phyloP scores from a whole-genome alignment of 1,284 basidiomycete genomes.

The Melampsora americana region DNA sequence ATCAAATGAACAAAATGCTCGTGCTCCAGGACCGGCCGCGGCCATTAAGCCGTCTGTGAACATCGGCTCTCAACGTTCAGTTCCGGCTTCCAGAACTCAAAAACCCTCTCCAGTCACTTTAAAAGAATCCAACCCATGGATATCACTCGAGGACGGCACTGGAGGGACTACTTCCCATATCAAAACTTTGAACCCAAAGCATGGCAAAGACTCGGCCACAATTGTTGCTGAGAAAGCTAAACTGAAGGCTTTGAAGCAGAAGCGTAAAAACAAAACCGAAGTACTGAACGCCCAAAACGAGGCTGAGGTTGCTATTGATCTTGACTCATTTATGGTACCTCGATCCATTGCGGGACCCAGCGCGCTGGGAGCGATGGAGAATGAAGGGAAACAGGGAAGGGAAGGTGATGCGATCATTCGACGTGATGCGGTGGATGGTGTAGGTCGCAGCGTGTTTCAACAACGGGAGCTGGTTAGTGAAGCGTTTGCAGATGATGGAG shows the following conservation, averaged over 20 bases:
- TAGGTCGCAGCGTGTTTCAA: slow-evolving; percentile 65
- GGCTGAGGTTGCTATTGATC: slow-evolving; percentile 26
- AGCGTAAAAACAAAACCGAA: slow-evolving; percentile 24
- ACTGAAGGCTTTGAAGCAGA: slow-evolving; percentile 26
- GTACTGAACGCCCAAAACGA: slow-evolving; percentile 4
- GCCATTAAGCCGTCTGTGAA: neutral
- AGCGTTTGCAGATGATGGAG: slow-evolving; percentile 95
- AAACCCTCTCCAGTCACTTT: neutral
- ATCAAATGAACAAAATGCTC: slow-evolving; percentile 7
- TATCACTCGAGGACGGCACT: slow-evolving; percentile 4
- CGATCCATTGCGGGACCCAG: neutral
- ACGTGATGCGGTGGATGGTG: slow-evolving; percentile 55
- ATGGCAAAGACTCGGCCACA: neutral
- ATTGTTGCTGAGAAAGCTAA: slow-evolving; percentile 37
- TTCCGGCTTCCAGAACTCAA: neutral
- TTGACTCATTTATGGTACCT: slow-evolving; percentile 14
- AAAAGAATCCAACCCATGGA: slow-evolving; percentile 25
- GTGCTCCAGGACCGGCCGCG: slow-evolving; percentile 19
- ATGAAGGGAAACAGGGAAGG: neutral
- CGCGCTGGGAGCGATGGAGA: slow-evolving; percentile 22
- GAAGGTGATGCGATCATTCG: slow-evolving; percentile 45
- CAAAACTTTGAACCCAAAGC: slow-evolving; percentile 19
- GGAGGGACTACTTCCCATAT: slow-evolving; percentile 25
- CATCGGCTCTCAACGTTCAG: neutral
- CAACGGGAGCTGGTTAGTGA: slow-evolving; percentile 85